These are phyloP conservation scores for Tetradesmus obliquus DNA, from an alignment of 139 green algal species.

Conservation along the genomic window DNA sequence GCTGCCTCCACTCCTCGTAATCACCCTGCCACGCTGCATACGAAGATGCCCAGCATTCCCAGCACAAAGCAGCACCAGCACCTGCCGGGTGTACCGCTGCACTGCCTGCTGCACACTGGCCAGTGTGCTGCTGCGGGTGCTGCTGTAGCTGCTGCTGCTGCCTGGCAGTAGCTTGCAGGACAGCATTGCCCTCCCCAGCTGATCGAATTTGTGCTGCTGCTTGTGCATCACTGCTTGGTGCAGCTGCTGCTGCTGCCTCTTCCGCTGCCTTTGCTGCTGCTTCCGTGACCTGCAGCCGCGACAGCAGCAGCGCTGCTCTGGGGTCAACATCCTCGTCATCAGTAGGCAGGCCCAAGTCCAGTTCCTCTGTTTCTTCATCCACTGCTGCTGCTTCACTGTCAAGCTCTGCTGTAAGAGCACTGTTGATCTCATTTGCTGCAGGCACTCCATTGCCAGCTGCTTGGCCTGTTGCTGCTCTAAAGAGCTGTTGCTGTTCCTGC, in stretches of 20 bases:
- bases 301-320: slow-evolving; percentile 20
- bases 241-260: not conserved
- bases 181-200: not conserved
- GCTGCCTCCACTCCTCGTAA: slow-evolving; percentile 47
- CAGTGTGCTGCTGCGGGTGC: not conserved
- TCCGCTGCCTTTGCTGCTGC: not conserved
- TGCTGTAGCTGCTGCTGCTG: not conserved
- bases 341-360: slow-evolving; percentile 24
- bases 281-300: slow-evolving; percentile 1
- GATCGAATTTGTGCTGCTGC: not conserved
- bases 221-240: too few species aligned
- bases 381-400: not conserved
- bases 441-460: not conserved
- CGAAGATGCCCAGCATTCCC: slow-evolving; percentile 13
- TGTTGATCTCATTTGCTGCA: not conserved
- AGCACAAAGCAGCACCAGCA: slow-evolving; percentile 2
- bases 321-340: slow-evolving; percentile 34
- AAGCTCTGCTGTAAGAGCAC: not conserved
- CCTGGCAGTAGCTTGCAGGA: not conserved
- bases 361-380: slow-evolving; percentile 15
- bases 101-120: not conserved
- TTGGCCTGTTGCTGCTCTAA: not conserved
- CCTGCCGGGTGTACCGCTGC: not conserved
- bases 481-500: not conserved
- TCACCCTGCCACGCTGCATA: slow-evolving; percentile 43